phyloP scores from a whole-genome alignment of 129 eudicot species.

The Centrapalus pauciflorus region DNA sequence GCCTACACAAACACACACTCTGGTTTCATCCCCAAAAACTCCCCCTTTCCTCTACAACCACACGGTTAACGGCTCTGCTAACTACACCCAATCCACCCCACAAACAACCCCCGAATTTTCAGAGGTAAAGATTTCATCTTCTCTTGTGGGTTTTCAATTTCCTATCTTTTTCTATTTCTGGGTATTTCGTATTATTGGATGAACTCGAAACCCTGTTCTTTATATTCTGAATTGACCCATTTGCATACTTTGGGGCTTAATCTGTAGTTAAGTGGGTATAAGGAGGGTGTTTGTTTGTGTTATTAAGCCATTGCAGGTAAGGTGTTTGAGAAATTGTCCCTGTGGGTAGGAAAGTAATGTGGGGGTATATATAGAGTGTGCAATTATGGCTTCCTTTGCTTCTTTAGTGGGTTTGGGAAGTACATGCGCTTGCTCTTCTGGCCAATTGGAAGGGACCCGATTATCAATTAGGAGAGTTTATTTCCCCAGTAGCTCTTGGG shows the following conservation, averaged over 20 bases:
- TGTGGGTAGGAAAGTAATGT: conserved; percentile 27
- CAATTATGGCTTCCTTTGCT: conserved; percentile 67
- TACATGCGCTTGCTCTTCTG: conserved; percentile 52
- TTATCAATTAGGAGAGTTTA: conserved; percentile 47
- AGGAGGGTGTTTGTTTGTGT: background rate
- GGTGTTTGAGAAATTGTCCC: conserved; percentile 31
- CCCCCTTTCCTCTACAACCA: conserved; percentile 26
- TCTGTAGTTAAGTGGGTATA: background rate
- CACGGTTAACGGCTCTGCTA: conserved; percentile 22
- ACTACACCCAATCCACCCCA: conserved; percentile 24
- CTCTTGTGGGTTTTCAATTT: conserved; percentile 2
- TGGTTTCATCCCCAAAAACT: conserved; percentile 25
- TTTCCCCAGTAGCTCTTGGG: conserved; percentile 42
- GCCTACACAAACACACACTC: conserved; percentile 1
- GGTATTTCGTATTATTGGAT: background rate
- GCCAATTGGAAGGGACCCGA: conserved; percentile 53
- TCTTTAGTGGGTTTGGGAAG: conserved; percentile 88
- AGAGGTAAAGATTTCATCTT: conserved; percentile 31
- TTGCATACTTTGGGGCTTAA: conserved; percentile 12
- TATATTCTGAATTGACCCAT: conserved; percentile 5
- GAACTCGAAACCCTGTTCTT: background rate
- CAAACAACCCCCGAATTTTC: conserved; percentile 17
- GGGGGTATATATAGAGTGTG: conserved; percentile 28
- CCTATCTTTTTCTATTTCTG: background rate
- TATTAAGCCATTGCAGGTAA: conserved; percentile 19